Base-by-base conservation (phyloP, 768 basidiomycete genomes). In the Termitomyces sp. region DNA sequence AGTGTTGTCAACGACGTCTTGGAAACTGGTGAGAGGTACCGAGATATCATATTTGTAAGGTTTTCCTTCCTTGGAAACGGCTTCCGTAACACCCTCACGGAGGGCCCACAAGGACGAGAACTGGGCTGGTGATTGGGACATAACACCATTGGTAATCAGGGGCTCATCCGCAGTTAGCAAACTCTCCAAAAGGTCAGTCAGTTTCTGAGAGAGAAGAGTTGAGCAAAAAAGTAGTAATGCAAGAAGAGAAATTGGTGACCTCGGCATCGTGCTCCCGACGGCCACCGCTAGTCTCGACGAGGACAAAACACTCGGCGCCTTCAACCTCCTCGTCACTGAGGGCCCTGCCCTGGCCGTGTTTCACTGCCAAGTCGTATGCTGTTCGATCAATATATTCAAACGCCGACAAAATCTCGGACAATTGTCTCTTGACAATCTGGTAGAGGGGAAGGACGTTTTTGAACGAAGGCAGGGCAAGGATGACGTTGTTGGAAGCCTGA, bases 31-130 rank as follows among this genome's bases (percentile, higher is more conserved):
- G 4, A 95, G 78, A 6, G 95, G 95, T 14, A 98, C 84, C 12
- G 92, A 94, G 45, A 99, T 83, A 66, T 97, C 95, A 68, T 98
- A 99, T 75, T 99, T 99, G 79, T 98, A 98, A 6, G 88, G 86
- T 64, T 93, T 94, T 43, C 97, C 97, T 69, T 93, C 87, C 69
- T 98, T 98, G 39, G 91, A 90, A 4, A 91, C 83, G 5, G 94
- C 91, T 71, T 99, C 97, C 2, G 97, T 85, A 26, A 98, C 81
- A 16, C 91, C 87, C 74, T 99, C 97, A 27, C 96, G 88, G 20
- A 98, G 77, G 0, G 87, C 85, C 97, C 97, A 98, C 1, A 99
- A 73, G 0, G 90, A 88, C 0, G 87, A 82, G 67, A 95, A 93
- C 69, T 99, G 96, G 0, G 88, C 83, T 22, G 93, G 88, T 30